These are phyloP conservation scores for Neostapfia colusana DNA, from an alignment of 176 grass and related monocot genomes.

Conservation along the genomic window DNA sequence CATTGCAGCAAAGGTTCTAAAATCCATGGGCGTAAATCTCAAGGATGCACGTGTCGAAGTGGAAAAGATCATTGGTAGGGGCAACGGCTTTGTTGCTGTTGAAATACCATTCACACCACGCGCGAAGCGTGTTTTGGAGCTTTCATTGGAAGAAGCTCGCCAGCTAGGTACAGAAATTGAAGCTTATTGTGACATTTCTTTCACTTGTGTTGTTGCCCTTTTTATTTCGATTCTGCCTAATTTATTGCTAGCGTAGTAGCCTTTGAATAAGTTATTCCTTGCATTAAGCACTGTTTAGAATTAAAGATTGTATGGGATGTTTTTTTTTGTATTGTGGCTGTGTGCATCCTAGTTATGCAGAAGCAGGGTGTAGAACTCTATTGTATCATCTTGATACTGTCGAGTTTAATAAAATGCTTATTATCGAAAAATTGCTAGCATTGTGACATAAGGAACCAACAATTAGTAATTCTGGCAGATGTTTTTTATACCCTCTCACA, in stretches of 20 bases:
- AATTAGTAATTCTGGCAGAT: constrained; percentile 46
- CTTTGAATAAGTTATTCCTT: too few relatives aligned
- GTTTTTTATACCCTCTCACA: background rate
- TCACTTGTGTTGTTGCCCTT: background rate
- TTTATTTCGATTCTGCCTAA: background rate
- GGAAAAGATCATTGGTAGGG: constrained; percentile 91
- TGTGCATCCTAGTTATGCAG: too few relatives aligned
- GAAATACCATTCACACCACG: constrained; percentile 96
- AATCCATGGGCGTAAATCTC: constrained; percentile 98
- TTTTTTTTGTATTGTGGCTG: too few relatives aligned
- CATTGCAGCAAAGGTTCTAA: constrained; percentile 96
- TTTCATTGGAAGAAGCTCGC: constrained; percentile 88
- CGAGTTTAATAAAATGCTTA: too few relatives aligned
- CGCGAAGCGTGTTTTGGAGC: constrained; percentile 80
- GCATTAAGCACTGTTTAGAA: too few relatives aligned
- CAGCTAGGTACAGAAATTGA: constrained; percentile 65
- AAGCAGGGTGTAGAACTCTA: too few relatives aligned
- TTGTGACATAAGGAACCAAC: constrained; percentile 20
- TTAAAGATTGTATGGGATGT: too few relatives aligned
- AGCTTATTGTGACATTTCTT: background rate
- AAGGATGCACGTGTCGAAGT: constrained; percentile 96
- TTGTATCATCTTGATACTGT: too few relatives aligned
- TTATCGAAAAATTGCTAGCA: background rate
- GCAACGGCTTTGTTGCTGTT: constrained; percentile 91
- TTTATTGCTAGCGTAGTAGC: background rate